Evolutionary conservation across 371 early-diverging fungal genomes (phyloP).

Genomic region (Parasitella parasitica): DNA sequence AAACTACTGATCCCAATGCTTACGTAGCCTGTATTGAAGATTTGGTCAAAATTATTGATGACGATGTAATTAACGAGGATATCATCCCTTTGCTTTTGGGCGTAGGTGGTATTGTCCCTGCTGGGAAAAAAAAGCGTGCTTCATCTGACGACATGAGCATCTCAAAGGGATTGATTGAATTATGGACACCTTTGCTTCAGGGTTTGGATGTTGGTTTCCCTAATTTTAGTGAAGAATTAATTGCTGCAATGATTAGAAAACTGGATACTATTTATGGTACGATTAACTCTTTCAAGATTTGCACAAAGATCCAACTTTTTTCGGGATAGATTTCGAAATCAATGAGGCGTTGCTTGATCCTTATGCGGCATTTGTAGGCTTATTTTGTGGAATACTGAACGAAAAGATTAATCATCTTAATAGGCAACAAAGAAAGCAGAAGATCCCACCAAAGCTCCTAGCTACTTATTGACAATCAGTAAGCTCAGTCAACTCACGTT

Average conservation of each 20-base stretch:
- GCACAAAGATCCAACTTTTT: too few species aligned
- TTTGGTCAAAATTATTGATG: conserved; percentile 13
- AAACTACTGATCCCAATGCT: conserved; percentile 1
- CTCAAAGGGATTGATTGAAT: conserved; percentile 32
- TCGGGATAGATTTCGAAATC: conserved; percentile 18
- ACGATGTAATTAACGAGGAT: conserved; percentile 9
- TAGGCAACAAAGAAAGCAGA: conserved; percentile 3
- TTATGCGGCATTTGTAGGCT: conserved; percentile 23
- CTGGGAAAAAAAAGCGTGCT: conserved; percentile 46
- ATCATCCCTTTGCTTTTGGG: conserved; percentile 40
- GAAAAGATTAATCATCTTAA: not conserved
- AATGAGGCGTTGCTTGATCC: conserved; percentile 25
- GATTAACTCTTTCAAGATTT: too few species aligned
- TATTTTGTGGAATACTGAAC: not conserved
- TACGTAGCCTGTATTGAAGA: conserved; percentile 17
- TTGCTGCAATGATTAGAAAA: conserved; percentile 29
- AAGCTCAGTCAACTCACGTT: not conserved
- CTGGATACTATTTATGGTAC: conserved; percentile 36
- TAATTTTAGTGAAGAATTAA: conserved; percentile 30
- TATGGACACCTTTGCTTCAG: conserved; percentile 47
- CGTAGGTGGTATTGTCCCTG: conserved; percentile 45
- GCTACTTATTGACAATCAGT: conserved; percentile 44
- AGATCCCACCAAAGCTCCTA: conserved; percentile 25
- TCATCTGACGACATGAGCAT: conserved; percentile 29
- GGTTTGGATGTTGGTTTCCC: conserved; percentile 28